Base-by-base conservation (phyloP, 1,284 basidiomycete species). In the Sanguinoderma infundibulare region DNA sequence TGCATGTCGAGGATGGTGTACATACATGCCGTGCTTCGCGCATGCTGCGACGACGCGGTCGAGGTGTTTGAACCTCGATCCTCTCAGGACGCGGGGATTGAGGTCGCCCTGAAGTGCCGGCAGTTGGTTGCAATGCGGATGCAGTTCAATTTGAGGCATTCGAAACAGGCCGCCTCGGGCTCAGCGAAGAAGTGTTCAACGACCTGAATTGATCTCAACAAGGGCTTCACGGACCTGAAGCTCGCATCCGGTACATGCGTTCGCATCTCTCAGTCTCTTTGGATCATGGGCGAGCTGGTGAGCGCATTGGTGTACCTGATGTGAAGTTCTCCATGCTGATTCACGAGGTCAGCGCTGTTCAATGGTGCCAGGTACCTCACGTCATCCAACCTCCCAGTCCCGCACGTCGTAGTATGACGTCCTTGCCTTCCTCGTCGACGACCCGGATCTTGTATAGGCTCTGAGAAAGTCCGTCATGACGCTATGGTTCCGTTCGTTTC, bases 101-200 rank as follows among this genome's bases (percentile, higher is more conserved):
- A 83, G 75, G 70, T 90, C 87, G 73, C 89, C 86, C 77, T 91
- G 62, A 90, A 89, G 67, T 91, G 87, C 26, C 82, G 78, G 72
- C 91, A 90, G 68, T 87, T 88, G 72, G 91, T 81, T 6, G 88
- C 79, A 51, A 90, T 76, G 20, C 90, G 84, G 54, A 92, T 86
- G 68, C 87, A 90, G 74, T 92, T 93, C 62, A 92, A 73, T 0
- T 89, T 87, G 5, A 91, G 81, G 22, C 79, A 83, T 69, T 85
- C 84, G 77, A 89, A 91, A 78, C 89, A 90, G 53, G 78, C 77
- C 17, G 89, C 89, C 71, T 92, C 91, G 20, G 80, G 78, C 26
- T 88, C 88, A 26, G 79, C 78, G 76, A 92, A 92, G 78, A 92
- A 92, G 74, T 90, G 83, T 68, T 91, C 86, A n/a, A 92, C 77